Base-by-base conservation (phyloP, 2,329 filamentous ascomycete species). In the Xylogone sp. region DNA sequence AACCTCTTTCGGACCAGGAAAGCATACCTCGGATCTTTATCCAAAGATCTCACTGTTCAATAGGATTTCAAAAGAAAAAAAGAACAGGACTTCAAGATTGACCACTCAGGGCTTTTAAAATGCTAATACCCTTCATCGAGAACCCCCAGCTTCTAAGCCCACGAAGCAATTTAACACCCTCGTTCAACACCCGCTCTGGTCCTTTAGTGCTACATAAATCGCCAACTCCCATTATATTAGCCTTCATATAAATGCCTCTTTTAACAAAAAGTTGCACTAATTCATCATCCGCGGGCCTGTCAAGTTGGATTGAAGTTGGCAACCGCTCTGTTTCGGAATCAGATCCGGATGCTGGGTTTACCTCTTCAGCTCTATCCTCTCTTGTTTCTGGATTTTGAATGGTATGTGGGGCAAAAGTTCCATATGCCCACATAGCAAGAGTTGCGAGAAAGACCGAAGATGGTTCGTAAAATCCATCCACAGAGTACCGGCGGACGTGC, bases 221-320 rank as follows among this genome's bases (percentile, higher is more conserved):
- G 0, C 79, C 79, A 1, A 82, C 76, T 2, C 76, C 77, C 8
- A 70, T 74, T 8, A 82, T 69, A 53, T 76, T 72, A 1, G 73
- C 77, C 18, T 67, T 69, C 73, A 83, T 79, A 2, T 58, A 66
- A 24, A 72, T 66, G 0, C 79, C 79, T 16, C 72, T 67, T 10
- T 73, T 68, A 0, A 83, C 77, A 59, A 78, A 83, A 1, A 75
- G 63, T 56, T 83, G 79, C 1, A 81, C 78, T 46, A 82, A 69
- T 57, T 82, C 79, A 59, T 83, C 80, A 54, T 82, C 78, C 2
- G 73, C 73, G 0, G 79, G 79, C 9, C 78, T 69, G 51, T 83
- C 80, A 0, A 83, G 66, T 18, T 76, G 72, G 34, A 82, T 77
- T 8, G 76, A 75, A 0, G 64, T 69, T 0, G 73, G 70, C 18